Percentiles rank a stretch among this genome's conserved stretches.
Conservation (phyloP, 2,329 filamentous ascomycete genomes). For the Shiraia bambusicola region DNA sequence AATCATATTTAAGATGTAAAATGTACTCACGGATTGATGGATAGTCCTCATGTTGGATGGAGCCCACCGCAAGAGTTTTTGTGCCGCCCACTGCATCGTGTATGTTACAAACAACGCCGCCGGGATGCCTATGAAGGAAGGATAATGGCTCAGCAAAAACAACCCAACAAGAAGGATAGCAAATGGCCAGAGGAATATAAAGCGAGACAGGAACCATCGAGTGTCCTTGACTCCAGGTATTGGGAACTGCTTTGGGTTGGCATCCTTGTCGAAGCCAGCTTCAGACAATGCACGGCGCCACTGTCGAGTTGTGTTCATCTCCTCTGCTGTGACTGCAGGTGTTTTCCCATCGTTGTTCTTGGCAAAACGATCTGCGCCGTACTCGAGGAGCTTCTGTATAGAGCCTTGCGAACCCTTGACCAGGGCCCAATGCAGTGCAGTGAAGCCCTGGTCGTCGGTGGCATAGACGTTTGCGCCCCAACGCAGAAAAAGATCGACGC, state of each 20-base stretch:
- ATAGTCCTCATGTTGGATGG: constrained; percentile 86
- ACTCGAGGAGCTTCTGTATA: constrained; percentile 92
- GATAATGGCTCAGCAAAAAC: constrained; percentile 70
- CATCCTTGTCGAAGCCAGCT: constrained; percentile 80
- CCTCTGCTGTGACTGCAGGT: constrained; percentile 77
- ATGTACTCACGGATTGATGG: constrained; percentile 73
- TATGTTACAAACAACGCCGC: constrained; percentile 66
- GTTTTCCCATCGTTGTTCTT: constrained; percentile 90
- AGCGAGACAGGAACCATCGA: constrained; percentile 74
- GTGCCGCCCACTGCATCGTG: constrained; percentile 73
- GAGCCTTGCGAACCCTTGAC: constrained; percentile 90
- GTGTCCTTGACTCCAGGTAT: constrained; percentile 76
- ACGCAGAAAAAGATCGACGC: constrained; percentile 86
- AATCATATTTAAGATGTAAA: no score
- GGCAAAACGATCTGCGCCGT: constrained; percentile 89
- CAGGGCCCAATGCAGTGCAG: constrained; percentile 91
- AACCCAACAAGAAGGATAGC: constrained; percentile 70
- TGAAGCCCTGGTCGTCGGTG: constrained; percentile 88
- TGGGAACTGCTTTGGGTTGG: constrained; percentile 71
- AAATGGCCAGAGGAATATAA: constrained; percentile 89
- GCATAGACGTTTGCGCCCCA: constrained; percentile 96
- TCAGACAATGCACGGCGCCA: constrained; percentile 84
- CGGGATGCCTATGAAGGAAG: constrained; percentile 75
- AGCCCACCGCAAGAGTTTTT: constrained; percentile 77
- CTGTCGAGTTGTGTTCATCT: constrained; percentile 81